phyloP scores from a whole-genome alignment of 1,284 basidiomycete species.

The Rhizopogon parksii region DNA sequence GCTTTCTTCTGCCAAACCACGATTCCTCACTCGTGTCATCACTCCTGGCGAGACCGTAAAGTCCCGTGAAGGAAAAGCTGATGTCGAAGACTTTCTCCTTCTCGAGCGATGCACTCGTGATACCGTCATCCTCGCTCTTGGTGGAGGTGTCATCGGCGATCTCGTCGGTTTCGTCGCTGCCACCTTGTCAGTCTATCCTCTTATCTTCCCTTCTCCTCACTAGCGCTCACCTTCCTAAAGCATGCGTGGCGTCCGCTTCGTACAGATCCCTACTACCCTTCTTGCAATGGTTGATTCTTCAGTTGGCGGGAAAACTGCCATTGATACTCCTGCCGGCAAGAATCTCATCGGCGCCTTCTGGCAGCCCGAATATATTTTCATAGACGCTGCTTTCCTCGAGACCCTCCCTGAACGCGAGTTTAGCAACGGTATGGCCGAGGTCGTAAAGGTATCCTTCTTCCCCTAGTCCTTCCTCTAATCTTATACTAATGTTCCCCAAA shows the following conservation, averaged over 20 bases:
- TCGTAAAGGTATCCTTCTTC: conserved; percentile 72
- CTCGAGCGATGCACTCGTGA: conserved; percentile 87
- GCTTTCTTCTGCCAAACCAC: conserved; percentile 36
- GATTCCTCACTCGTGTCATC: conserved; percentile 78
- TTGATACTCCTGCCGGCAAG: conserved; percentile 95
- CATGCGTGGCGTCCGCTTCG: conserved; percentile 87
- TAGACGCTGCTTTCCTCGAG: conserved; percentile 93
- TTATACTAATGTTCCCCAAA: conserved; percentile 27
- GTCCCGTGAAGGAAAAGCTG: conserved; percentile 85
- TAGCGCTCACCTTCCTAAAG: conserved; percentile 28
- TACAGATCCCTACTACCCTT: conserved; percentile 95
- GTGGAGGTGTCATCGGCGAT: conserved; percentile 96
- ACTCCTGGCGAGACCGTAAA: conserved; percentile 92
- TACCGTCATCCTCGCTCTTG: conserved; percentile 89
- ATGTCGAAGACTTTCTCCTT: conserved; percentile 92
- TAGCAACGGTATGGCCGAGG: conserved; percentile 98
- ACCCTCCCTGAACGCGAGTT: conserved; percentile 92
- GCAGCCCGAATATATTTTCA: conserved; percentile 97
- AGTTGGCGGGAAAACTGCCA: conserved; percentile 97
- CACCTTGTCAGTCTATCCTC: conserved; percentile 69
- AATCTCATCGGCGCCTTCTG: conserved; percentile 98
- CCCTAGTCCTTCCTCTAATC: conserved; percentile 5
- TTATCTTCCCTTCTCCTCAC: conserved; percentile 16
- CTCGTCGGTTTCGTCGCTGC: conserved; percentile 94
- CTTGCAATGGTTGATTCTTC: conserved; percentile 98